phyloP scores from a whole-genome alignment of 2,329 filamentous ascomycete species.

The Aspergillus sp. region DNA sequence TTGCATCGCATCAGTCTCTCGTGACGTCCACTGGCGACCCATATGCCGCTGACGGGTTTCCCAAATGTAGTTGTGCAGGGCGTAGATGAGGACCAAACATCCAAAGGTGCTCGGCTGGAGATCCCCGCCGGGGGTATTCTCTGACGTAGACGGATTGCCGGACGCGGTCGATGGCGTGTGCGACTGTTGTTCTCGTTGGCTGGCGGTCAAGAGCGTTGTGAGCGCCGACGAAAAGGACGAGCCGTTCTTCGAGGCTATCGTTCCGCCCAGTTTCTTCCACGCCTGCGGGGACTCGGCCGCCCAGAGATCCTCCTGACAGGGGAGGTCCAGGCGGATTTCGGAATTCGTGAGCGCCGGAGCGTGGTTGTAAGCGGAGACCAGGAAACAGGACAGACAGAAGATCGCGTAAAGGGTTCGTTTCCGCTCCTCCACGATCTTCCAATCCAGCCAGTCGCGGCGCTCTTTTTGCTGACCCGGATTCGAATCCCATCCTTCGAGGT shows the following conservation, averaged over 20 bases:
- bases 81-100: conserved; percentile 86
- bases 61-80: conserved; percentile 97
- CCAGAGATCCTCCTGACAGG: conserved; percentile 91
- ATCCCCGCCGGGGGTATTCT: conserved; percentile 58
- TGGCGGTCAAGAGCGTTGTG: conserved; percentile 75
- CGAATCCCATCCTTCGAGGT: conserved; percentile 32
- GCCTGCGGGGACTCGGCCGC: conserved; percentile 76
- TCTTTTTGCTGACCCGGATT: conserved; percentile 33
- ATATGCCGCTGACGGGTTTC: conserved; percentile 89
- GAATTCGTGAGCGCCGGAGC: conserved; percentile 89
- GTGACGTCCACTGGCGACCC: conserved; percentile 82
- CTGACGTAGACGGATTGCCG: conserved; percentile 42
- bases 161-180: conserved; percentile 43
- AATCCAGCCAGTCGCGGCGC: conserved; percentile 72
- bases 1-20: conserved; percentile 95
- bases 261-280: conserved; percentile 76
- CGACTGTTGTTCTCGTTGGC: conserved; percentile 56
- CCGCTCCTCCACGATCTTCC: conserved; percentile 85
- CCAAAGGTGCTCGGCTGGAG: conserved; percentile 86
- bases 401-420: conserved; percentile 91
- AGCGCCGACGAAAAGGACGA: conserved; percentile 80
- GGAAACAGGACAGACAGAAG: conserved; percentile 84
- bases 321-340: conserved; percentile 83
- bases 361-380: conserved; percentile 92
- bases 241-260: conserved; percentile 65